Conservation (phyloP, 106 monocot genomes). For the Apostasia shenzhenica region DNA sequence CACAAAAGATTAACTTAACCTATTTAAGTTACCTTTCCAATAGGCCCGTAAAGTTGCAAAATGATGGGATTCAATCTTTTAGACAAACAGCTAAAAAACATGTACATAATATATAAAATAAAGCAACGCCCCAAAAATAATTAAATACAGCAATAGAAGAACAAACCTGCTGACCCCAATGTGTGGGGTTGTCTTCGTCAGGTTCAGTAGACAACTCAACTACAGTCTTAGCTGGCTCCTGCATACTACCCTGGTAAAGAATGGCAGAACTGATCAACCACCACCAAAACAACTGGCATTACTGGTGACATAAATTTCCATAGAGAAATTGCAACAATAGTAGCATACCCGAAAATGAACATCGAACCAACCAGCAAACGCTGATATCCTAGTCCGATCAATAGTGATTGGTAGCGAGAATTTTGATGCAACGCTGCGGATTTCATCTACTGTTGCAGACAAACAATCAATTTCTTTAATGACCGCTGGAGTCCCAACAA, state of each 20-base stretch:
- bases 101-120: too few species aligned
- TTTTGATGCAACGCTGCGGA: conserved; percentile 38
- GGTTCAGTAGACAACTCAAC: conserved; percentile 88
- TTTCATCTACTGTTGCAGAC: conserved; percentile 83
- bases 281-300: too few species aligned
- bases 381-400: conserved; percentile 55
- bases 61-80: too few species aligned
- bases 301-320: too few species aligned
- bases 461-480: conserved; percentile 91
- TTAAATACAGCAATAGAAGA: background rate
- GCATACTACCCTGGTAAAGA: conserved; percentile 49
- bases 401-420: conserved; percentile 35
- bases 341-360: conserved; percentile 83
- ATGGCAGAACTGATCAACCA: background rate
- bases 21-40: too few species aligned
- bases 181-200: conserved; percentile 54
- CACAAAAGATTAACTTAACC: too few species aligned
- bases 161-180: conserved; percentile 98
- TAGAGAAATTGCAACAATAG: background rate
- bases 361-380: conserved; percentile 97
- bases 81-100: too few species aligned
- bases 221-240: conserved; percentile 55
- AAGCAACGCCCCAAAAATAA: too few species aligned
- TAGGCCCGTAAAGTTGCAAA: too few species aligned
- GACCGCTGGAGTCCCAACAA: conserved; percentile 59